Conservation (phyloP, 495 filamentous ascomycete species). For the Xylaria nigripes region DNA sequence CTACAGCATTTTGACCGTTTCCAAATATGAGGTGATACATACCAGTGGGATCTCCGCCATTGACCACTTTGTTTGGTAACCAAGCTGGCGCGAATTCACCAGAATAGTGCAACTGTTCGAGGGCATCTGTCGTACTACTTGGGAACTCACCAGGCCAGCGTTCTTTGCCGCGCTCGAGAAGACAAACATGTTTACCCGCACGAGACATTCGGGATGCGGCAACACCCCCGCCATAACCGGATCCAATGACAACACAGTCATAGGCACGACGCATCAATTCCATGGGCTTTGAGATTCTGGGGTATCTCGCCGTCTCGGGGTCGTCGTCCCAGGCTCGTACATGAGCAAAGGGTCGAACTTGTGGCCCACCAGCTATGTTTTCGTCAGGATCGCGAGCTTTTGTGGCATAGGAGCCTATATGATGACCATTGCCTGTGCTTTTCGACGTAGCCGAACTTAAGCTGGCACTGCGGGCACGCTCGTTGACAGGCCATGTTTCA, state of each 20-base stretch:
- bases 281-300: slow-evolving; percentile 49
- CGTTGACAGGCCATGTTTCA: slow-evolving; percentile 5
- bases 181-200: slow-evolving; percentile 50
- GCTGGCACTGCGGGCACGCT: slow-evolving; percentile 1
- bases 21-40: slow-evolving; percentile 58
- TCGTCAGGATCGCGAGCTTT: slow-evolving; percentile 16
- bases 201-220: slow-evolving; percentile 58
- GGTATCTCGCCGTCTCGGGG: slow-evolving; percentile 30
- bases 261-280: slow-evolving; percentile 50
- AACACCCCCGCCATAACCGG: slow-evolving; percentile 60
- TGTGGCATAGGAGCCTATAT: background rate
- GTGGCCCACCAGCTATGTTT: slow-evolving; percentile 26
- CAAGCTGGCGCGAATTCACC: slow-evolving; percentile 41
- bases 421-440: background rate
- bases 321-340: slow-evolving; percentile 38
- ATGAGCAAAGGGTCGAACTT: slow-evolving; percentile 30
- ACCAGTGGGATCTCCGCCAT: slow-evolving; percentile 48
- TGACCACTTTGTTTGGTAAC: slow-evolving; percentile 32
- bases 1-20: slow-evolving; percentile 57
- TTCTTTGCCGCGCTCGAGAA: slow-evolving; percentile 57
- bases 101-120: slow-evolving; percentile 47
- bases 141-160: slow-evolving; percentile 61
- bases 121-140: slow-evolving; percentile 33
- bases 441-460: background rate
- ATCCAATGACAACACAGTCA: slow-evolving; percentile 59